A percentile compares a stretch with the other conserved stretches of the same genome.
These are phyloP conservation scores for Cladorrhinum sp. DNA, from an alignment of 2,329 filamentous ascomycete species.

Conservation along the genomic window DNA sequence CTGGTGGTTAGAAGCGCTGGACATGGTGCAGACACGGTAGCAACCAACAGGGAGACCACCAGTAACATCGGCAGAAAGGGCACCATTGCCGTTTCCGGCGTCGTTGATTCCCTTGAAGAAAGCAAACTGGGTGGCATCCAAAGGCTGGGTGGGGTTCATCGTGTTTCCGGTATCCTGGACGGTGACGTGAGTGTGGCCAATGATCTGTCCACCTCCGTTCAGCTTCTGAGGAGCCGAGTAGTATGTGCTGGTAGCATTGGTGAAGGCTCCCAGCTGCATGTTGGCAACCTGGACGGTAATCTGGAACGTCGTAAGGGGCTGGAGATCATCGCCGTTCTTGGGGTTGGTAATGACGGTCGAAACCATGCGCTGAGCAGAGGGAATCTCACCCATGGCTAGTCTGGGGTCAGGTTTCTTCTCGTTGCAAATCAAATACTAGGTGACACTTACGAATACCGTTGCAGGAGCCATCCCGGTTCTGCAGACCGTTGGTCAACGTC, in stretches of 20 bases:
- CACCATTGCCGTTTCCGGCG: constrained; percentile 53
- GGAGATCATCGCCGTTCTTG: constrained; percentile 47
- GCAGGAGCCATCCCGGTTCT: constrained; percentile 58
- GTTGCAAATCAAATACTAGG: too few relatives aligned
- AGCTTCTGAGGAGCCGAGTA: constrained; percentile 59
- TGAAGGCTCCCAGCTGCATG: constrained; percentile 57
- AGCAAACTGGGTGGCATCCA: constrained; percentile 52
- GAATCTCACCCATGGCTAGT: constrained; percentile 59
- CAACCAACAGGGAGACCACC: constrained; percentile 59
- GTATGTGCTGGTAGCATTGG: constrained; percentile 58
- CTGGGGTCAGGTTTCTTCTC: constrained; percentile 20
- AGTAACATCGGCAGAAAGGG: constrained; percentile 50
- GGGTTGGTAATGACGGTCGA: constrained; percentile 54
- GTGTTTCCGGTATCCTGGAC: constrained; percentile 53
- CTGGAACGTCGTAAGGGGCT: constrained; percentile 48
- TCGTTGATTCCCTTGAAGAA: constrained; percentile 69
- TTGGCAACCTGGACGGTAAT: constrained; percentile 53
- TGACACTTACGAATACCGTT: constrained; percentile 56
- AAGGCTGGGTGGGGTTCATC: constrained; percentile 49
- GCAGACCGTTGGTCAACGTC: constrained; percentile 59
- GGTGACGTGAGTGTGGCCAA: constrained; percentile 61
- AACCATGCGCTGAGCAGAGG: constrained; percentile 53
- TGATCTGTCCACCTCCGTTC: constrained; percentile 47
- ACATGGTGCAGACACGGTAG: constrained; percentile 65
- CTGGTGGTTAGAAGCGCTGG: constrained; percentile 62